A percentile compares a stretch with the other conserved stretches of the same genome.
Evolutionary conservation across 441 rosid genomes (phyloP).

Genomic region (Eutrema salsugineum): DNA sequence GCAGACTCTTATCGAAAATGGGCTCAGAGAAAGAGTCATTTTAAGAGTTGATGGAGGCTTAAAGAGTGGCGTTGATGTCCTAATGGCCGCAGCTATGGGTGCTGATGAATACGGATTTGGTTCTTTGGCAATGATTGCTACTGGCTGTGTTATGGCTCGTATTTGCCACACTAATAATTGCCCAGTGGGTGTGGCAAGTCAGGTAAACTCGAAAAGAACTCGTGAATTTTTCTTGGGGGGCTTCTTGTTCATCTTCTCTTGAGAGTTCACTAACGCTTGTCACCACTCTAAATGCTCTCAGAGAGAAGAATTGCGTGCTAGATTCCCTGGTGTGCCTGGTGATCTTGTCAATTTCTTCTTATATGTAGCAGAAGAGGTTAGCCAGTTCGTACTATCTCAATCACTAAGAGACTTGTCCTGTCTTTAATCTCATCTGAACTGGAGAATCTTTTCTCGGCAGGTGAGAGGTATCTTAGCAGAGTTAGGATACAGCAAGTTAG

Average conservation of each 20-base stretch:
- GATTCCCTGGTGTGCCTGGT: slow-evolving; percentile 99
- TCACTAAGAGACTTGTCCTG: neutral
- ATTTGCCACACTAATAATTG: slow-evolving; percentile 99
- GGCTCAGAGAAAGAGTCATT: slow-evolving; percentile 96
- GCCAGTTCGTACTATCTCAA: slow-evolving; percentile 12
- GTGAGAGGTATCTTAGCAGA: slow-evolving; percentile 95
- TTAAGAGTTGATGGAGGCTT: slow-evolving; percentile 98
- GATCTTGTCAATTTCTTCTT: slow-evolving; percentile 95
- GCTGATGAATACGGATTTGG: slow-evolving; percentile 99
- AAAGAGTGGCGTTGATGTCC: slow-evolving; percentile 93
- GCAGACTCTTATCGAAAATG: slow-evolving; percentile 89
- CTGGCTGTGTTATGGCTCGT: slow-evolving; percentile 99
- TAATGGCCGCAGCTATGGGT: slow-evolving; percentile 99
- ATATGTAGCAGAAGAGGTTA: slow-evolving; percentile 99
- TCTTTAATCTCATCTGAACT: slow-evolving; percentile 11
- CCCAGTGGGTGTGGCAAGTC: slow-evolving; percentile 99
- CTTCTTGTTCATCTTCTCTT: slow-evolving; percentile 8
- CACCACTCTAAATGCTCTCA: slow-evolving; percentile 30
- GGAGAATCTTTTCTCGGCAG: slow-evolving; percentile 29
- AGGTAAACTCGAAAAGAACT: slow-evolving; percentile 44
- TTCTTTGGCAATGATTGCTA: slow-evolving; percentile 99
- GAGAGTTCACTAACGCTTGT: neutral
- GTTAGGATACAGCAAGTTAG: slow-evolving; percentile 84
- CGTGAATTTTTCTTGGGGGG: neutral
- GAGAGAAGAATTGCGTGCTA: slow-evolving; percentile 98